Conservation (phyloP, 140 eudicot species). For the Bidens hawaiensis region DNA sequence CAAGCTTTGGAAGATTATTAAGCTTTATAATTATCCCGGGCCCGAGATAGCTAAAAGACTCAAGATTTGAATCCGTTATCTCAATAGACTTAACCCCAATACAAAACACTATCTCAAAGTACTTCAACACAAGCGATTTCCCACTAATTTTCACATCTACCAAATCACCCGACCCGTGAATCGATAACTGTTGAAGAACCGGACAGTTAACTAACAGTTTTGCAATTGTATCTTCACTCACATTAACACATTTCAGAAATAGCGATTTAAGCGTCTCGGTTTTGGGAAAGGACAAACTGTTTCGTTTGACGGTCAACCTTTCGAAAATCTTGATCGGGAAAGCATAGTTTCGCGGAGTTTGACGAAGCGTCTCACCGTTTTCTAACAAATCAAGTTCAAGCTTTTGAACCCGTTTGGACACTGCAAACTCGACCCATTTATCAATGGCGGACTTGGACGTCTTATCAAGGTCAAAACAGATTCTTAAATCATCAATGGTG, state of each 20-base stretch:
- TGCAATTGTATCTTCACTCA: slow-evolving; percentile 40
- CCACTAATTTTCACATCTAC: slow-evolving; percentile 40
- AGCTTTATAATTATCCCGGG: slow-evolving; percentile 36
- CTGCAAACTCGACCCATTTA: slow-evolving; percentile 53
- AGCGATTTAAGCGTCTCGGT: slow-evolving; percentile 30
- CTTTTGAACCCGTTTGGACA: slow-evolving; percentile 38
- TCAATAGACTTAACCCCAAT: slow-evolving; percentile 36
- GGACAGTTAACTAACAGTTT: slow-evolving; percentile 31
- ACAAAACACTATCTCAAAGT: slow-evolving; percentile 44
- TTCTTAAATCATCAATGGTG: slow-evolving; percentile 32
- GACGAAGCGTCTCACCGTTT: slow-evolving; percentile 40
- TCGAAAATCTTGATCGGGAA: slow-evolving; percentile 34
- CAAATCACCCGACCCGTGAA: slow-evolving; percentile 46
- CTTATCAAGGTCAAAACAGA: slow-evolving; percentile 48
- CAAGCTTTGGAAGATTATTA: slow-evolving; percentile 43
- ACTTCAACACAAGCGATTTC: slow-evolving; percentile 34
- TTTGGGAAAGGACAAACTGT: slow-evolving; percentile 1
- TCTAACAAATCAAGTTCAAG: slow-evolving; percentile 54
- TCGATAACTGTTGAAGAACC: slow-evolving; percentile 31
- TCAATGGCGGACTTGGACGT: slow-evolving; percentile 34
- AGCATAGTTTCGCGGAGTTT: slow-evolving; percentile 32
- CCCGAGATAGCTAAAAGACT: slow-evolving; percentile 43
- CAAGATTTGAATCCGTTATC: slow-evolving; percentile 37
- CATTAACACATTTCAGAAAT: slow-evolving; percentile 47
- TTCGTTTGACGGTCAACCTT: slow-evolving; percentile 18